Percentiles rank a stretch among this genome's conserved stretches.
Evolutionary conservation across 805 yeast species (phyloP).

Genomic region (Yueomyces sinensis): DNA sequence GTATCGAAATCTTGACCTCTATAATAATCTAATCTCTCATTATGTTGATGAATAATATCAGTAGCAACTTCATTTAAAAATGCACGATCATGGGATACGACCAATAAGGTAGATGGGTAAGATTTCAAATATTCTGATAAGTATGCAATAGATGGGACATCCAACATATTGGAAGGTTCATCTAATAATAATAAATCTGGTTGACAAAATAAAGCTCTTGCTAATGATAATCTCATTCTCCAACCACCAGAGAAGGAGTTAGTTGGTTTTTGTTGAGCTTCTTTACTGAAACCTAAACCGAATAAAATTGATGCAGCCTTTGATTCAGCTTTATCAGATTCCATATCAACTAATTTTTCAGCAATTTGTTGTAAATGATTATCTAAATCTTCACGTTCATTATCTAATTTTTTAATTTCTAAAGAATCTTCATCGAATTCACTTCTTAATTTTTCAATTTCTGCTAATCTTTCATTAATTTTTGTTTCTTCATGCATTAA

Average conservation of each 20-base stretch:
- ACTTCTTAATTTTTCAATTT: slow-evolving; percentile 53
- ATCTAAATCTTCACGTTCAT: slow-evolving; percentile 81
- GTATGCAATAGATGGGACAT: slow-evolving; percentile 94
- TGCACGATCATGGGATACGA: slow-evolving; percentile 96
- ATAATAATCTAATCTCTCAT: slow-evolving; percentile 92
- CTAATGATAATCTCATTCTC: slow-evolving; percentile 98
- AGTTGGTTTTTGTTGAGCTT: slow-evolving; percentile 71
- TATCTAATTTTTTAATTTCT: slow-evolving; percentile 69
- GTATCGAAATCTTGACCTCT: slow-evolving; percentile 88
- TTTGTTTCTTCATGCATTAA: slow-evolving; percentile 63
- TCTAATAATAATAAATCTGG: slow-evolving; percentile 88
- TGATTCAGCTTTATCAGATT: slow-evolving; percentile 93
- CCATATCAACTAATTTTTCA: slow-evolving; percentile 83
- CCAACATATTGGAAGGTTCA: slow-evolving; percentile 99
- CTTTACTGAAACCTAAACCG: slow-evolving; percentile 89
- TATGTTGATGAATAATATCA: slow-evolving; percentile 94
- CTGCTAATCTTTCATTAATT: slow-evolving; percentile 60
- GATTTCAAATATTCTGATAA: slow-evolving; percentile 80
- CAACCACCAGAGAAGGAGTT: slow-evolving; percentile 98
- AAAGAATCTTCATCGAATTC: slow-evolving; percentile 67
- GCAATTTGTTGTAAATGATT: slow-evolving; percentile 63
- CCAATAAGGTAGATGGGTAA: slow-evolving; percentile 84
- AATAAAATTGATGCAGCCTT: slow-evolving; percentile 87
- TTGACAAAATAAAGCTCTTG: slow-evolving; percentile 93
- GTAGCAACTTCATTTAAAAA: slow-evolving; percentile 97